Conservation (phyloP, 2,329 filamentous ascomycete genomes). For the Aspergillus sp. region DNA sequence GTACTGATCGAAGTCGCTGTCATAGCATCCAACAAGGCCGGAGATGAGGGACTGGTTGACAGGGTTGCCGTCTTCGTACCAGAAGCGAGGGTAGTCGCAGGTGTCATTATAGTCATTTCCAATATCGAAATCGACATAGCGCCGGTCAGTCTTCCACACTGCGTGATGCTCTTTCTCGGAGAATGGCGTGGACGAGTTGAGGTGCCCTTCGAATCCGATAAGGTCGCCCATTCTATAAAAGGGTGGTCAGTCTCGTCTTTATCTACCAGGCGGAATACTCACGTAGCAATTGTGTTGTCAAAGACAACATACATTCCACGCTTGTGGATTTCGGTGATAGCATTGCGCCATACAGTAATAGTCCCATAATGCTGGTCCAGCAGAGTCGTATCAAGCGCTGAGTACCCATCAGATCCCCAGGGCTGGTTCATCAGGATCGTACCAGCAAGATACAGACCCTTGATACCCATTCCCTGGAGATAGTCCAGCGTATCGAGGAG, state of each 20-base stretch:
- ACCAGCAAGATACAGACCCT: constrained; percentile 64
- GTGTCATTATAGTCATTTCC: constrained; percentile 54
- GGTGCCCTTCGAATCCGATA: constrained; percentile 61
- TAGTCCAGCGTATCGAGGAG: constrained; percentile 63
- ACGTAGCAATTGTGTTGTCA: constrained; percentile 66
- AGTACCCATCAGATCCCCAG: constrained; percentile 63
- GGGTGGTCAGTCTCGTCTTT: constrained; percentile 1
- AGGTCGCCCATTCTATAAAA: constrained; percentile 55
- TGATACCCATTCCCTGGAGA: constrained; percentile 63
- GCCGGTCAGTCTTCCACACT: constrained; percentile 56
- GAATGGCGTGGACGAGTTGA: constrained; percentile 59
- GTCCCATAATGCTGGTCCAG: constrained; percentile 64
- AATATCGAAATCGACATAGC: constrained; percentile 60
- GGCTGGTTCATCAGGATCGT: constrained; percentile 64
- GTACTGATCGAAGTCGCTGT: constrained; percentile 66
- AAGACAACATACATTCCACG: constrained; percentile 65
- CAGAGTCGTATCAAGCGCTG: constrained; percentile 61
- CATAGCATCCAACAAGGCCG: constrained; percentile 56
- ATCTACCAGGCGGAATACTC: constrained; percentile 21
- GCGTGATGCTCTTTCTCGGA: constrained; percentile 53
- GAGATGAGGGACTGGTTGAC: constrained; percentile 47
- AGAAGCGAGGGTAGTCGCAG: constrained; percentile 62
- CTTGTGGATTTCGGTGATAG: constrained; percentile 59
- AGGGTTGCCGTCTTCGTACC: constrained; percentile 57
- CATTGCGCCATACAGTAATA: constrained; percentile 57